Base-by-base conservation (phyloP, 139 green algal species). In the Eudorina sp. region DNA sequence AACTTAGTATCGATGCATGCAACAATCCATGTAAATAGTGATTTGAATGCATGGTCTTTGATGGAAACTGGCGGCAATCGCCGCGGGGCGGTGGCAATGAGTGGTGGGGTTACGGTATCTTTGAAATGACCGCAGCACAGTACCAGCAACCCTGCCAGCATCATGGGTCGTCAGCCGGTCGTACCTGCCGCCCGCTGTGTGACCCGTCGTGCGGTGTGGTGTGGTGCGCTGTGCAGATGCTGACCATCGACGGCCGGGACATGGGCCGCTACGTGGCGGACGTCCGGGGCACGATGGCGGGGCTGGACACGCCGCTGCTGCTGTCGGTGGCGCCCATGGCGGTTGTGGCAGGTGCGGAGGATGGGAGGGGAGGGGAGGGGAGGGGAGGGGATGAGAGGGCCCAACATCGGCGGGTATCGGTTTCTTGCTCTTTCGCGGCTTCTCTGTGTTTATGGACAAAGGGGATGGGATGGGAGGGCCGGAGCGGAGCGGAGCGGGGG, bases 271-370 rank as follows among this genome's bases (percentile, higher is more conserved):
- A 77, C 60, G 60, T 76, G 14, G 58, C 60, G 25, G 80, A 86
- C 60, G 43, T 76, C 0, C 41, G 80, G 2, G 80, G 80, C 60
- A 86, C 80, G 29, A 13, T 86, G 40, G 29, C 43, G 11, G 80
- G 80, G 29, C 1, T 76, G 16, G 0, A 13, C 5, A 62, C 36
- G 25, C 80, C 80, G 41, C 45, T 86, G 41, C 80, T 86, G 60
- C 60, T 86, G 41, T 48, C 80, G 0, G 41, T 76, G 43, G 7
- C n/a, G 3, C 58, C 60, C 3, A 23, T 86, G 29, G 80, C 80
- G 13, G 80, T 86, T 0, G n/a, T 48, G 29, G 60, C 80, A 55
- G 80, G 80, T 86, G 40, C 43, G 64, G 64, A 7, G 7, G n/a
- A n/a, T n/a, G n/a, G n/a, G n/a, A n/a, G n/a, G n/a, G n/a, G n/a